Base-by-base conservation (phyloP, 2,329 filamentous ascomycete genomes). In the Raffaelea arxii region DNA sequence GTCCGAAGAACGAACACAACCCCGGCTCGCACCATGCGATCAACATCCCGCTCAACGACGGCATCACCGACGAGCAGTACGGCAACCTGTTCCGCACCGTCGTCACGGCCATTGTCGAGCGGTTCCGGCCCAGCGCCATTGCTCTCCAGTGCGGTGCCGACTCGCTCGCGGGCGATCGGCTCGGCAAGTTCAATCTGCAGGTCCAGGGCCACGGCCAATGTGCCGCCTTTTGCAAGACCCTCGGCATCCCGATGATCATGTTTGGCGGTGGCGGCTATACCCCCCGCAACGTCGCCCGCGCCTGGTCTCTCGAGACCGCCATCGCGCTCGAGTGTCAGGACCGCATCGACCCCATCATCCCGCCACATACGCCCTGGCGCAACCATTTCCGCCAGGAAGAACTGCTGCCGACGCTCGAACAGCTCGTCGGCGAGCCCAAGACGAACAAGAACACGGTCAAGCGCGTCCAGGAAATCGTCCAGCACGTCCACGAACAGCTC, bases 261-360 rank as follows among this genome's bases (percentile, higher is more conserved):
- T 86, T 97, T 49, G 92, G 92, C 39, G 92, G 92, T 35, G 92
- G 92, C 47, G 92, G 92, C 24, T 98, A 98, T 66, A 98, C 92
- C 14, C 90, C 92, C 5, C 80, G 91, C 53, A 98, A 98, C 59
- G 92, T 98, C 6, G 92, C 92, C 37, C 84, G 92, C 46, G 89
- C 91, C 25, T 98, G 92, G 92, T 88, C 90, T 22, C 91, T 94
- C 65, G 92, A 98, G 68, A 98, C 92, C 12, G 85, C 86, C 50
- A 87, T 97, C 55, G 88, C 88, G 50, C 86, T 94, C 52, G 81
- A 82, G 54, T 81, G 80, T 48, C 74, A 84, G 50, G 74, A 84
- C 52, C 76, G 78, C 48, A 82, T 96, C 52, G 69, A 73, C 60
- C 77, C 84, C 18, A 75, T 79, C 12, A 82, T 97, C 24, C 91